Base-by-base conservation (phyloP, 2,329 filamentous ascomycete species). In the Nemania sp. region DNA sequence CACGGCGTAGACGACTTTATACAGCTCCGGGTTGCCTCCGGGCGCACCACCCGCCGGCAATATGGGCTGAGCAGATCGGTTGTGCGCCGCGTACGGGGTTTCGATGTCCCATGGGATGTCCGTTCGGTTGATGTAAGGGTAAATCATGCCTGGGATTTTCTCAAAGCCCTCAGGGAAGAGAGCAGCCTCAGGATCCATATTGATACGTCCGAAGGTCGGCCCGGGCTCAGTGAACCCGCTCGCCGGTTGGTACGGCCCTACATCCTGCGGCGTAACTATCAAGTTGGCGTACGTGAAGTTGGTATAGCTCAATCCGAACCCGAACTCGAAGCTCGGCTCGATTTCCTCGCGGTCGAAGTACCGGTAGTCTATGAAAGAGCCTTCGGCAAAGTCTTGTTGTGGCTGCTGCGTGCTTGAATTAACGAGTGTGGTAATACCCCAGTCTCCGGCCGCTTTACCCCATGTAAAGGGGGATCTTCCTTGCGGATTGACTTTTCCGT, bases 251-350 rank as follows among this genome's bases (percentile, higher is more conserved):
- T 89, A 89, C 0, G 75, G 65, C 11, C 68, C 69, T 1, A 75
- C 75, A 17, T 75, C 64, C 43, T 74, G 71, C 52, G 77, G 77
- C 57, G 72, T 63, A 15, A 89, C 73, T 9, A 75, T 69, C 33
- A 93, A 72, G 68, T 88, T 76, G n/a, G 85, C 83, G 75, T 90
- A 90, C 47, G 80, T 70, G 67, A 94, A 92, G 5, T 79, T 89
- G 0, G 89, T 90, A 79, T 93, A 95, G n/a, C 83, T 88, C 5
- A 95, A 77, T 48, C 90, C 90, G 64, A 81, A 89, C 6, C 90
- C 90, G 63, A 94, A 94, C 67, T 91, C 88, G 72, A 86, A 94
- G 60, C 88, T 82, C 1, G 89, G 88, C 2, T 83, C 82, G 47
- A 82, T 79, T 62, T 81, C 74, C 22, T 70, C 68, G 63, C 80